Conservation (phyloP, 331 rosid species). For the Spiraea crenata region DNA sequence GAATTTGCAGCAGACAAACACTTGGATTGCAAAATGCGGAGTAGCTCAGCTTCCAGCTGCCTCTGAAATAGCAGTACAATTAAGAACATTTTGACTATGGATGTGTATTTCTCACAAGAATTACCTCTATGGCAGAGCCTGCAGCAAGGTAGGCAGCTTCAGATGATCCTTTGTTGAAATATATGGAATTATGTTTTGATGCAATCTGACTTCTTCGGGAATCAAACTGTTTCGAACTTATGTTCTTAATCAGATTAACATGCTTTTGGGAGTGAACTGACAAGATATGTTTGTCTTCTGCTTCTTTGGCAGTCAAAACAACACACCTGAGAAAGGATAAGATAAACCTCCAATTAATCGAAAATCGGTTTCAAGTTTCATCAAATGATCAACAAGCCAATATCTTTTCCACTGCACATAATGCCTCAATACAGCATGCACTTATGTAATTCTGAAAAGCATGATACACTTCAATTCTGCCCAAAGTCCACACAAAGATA, state of each 20-base stretch:
- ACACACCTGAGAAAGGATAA: conserved; percentile 59
- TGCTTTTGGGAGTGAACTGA: conserved; percentile 70
- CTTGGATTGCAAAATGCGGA: background rate
- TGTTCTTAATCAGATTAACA: conserved; percentile 58
- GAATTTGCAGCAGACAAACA: background rate
- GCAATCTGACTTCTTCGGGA: conserved; percentile 51
- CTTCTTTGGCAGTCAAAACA: conserved; percentile 69
- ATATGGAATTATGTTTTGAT: conserved; percentile 50
- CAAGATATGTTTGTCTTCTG: conserved; percentile 51
- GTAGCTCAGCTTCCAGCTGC: conserved; percentile 1
- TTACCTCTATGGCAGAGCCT: conserved; percentile 80
- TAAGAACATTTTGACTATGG: background rate
- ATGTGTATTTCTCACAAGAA: background rate
- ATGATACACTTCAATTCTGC: background rate
- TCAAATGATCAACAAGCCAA: background rate
- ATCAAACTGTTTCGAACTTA: conserved; percentile 54
- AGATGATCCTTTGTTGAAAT: conserved; percentile 79
- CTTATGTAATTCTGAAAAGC: background rate
- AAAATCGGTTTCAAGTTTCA: background rate
- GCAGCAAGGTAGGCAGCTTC: conserved; percentile 93
- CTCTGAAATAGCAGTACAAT: too few species aligned
- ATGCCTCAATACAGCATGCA: background rate
- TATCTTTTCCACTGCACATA: background rate
- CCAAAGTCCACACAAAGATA: background rate
- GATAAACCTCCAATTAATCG: background rate